Evolutionary conservation across 2,329 filamentous ascomycete species (phyloP).

Genomic region (Exophiala lecanii-corni): DNA sequence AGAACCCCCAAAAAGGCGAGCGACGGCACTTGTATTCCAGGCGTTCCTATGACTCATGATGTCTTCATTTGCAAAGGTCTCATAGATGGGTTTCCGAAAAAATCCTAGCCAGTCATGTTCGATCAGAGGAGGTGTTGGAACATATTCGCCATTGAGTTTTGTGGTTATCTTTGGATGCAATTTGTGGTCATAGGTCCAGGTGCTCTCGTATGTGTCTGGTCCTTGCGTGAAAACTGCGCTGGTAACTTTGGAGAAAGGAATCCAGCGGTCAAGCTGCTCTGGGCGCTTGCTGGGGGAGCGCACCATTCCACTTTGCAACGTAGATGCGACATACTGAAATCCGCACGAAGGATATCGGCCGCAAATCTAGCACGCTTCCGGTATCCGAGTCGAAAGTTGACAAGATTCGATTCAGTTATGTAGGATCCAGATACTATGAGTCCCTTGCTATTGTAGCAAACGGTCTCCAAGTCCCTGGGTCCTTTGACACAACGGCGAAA

Average conservation of each 20-base stretch:
- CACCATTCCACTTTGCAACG: slow-evolving; percentile 53
- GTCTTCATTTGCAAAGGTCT: slow-evolving; percentile 48
- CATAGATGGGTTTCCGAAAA: slow-evolving; percentile 40
- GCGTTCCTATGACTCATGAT: slow-evolving; percentile 47
- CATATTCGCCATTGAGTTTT: slow-evolving; percentile 46
- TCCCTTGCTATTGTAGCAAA: slow-evolving; percentile 51
- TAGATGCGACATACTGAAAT: slow-evolving; percentile 51
- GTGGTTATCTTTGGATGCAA: slow-evolving; percentile 46
- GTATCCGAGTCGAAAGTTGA: slow-evolving; percentile 53
- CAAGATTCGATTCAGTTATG: slow-evolving; percentile 48
- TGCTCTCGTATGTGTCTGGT: slow-evolving; percentile 49
- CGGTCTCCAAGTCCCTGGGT: slow-evolving; percentile 41
- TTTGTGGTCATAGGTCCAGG: slow-evolving; percentile 47
- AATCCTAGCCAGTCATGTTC: slow-evolving; percentile 43
- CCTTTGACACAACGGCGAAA: slow-evolving; percentile 46
- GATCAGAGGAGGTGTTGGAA: slow-evolving; percentile 54
- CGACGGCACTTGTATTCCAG: slow-evolving; percentile 32
- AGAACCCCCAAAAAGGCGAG: slow-evolving; percentile 31
- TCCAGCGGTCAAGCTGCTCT: slow-evolving; percentile 48
- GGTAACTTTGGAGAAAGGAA: slow-evolving; percentile 51
- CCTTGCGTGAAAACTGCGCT: slow-evolving; percentile 53
- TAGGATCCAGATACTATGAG: slow-evolving; percentile 52
- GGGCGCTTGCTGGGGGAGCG: slow-evolving; percentile 47
- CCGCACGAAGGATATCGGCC: slow-evolving; percentile 53
- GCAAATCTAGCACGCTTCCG: slow-evolving; percentile 50